Base-by-base conservation (phyloP, 2,329 filamentous ascomycete genomes). In the Boeremia exigua region DNA sequence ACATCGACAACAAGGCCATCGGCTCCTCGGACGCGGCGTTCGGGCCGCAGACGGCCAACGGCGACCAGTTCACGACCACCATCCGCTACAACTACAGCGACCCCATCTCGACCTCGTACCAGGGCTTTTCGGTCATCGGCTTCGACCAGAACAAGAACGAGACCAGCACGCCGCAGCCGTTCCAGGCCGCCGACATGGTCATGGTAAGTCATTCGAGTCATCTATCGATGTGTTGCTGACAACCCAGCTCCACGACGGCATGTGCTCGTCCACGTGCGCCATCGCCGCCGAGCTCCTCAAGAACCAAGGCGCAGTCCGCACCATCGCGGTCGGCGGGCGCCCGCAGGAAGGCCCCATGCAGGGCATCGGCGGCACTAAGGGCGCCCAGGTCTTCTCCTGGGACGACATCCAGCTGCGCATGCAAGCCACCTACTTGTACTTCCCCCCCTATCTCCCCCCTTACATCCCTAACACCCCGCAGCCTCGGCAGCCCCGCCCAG, bases 181-280 rank as follows among this genome's bases (percentile, higher is more conserved):
- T 78, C 58, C 50, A 66, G 28, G 63, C 74, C 1, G 61, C 75
- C 29, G 69, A 79, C 58, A 77, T 79, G 50, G 67, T 79, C 29
- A 72, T 79, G 70, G 66, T 68, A 47, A 47, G 62, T 47, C n/a
- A n/a, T 7, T 25, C 15, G 11, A 12, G 14, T 28, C 19, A 23
- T n/a, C 14, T 12, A 6, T 10, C 9, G 36, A 3, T 19, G 4
- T 9, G 17, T 12, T 14, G 36, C 54, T 62, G 46, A 62, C 32
- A 3, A 14, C 6, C 15, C 15, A 69, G 58, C 60, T 79, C 3
- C 70, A 74, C 59, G 79, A 81, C 48, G 78, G 78, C 52, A 77
- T 77, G 71, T 81, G 79, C 62, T 76, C 77, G 1, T 77, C 72
- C 0, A 80, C 78, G n/a, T 81, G 79, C 66, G 75, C 77, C 36